These are phyloP conservation scores for Diaporthe caulivora DNA, from an alignment of 2,329 filamentous ascomycete species.

Conservation along the genomic window DNA sequence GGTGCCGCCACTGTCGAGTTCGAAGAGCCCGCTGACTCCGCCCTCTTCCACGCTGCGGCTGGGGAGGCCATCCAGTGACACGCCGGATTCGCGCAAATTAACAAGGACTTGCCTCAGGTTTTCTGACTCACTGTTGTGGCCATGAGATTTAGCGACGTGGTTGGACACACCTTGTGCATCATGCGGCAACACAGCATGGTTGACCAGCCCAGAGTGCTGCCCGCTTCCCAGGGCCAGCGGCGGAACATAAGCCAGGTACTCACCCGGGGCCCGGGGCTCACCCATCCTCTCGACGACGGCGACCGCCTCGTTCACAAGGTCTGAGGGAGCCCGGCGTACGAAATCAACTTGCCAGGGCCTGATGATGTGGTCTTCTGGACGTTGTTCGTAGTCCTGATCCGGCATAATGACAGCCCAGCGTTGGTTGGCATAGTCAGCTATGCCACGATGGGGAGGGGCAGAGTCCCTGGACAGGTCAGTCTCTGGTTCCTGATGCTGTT, in stretches of 20 bases:
- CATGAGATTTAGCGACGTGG: accelerated
- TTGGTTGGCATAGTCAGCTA: constrained; percentile 8
- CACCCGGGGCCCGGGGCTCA: not conserved
- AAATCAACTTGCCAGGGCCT: not conserved
- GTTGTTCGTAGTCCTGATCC: not conserved
- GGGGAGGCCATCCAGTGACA: constrained; percentile 4
- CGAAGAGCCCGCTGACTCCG: not conserved
- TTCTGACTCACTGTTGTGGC: not conserved
- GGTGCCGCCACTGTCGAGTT: not conserved
- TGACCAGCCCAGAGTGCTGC: not conserved
- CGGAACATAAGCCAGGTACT: not conserved
- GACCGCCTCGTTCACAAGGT: not conserved
- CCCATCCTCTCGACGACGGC: not conserved
- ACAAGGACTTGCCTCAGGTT: not conserved
- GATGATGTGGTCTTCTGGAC: not conserved
- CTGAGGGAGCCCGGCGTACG: not conserved
- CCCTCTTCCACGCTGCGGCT: not conserved
- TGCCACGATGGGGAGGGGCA: not conserved
- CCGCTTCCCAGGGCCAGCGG: not conserved
- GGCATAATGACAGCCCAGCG: not conserved
- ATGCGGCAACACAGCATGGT: too few species aligned
- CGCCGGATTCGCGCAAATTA: not conserved
- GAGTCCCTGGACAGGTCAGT: not conserved
- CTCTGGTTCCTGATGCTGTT: not conserved
- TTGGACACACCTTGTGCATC: not conserved